phyloP scores from a whole-genome alignment of 2,329 filamentous ascomycete genomes.

The Neopestalotiopsis clavispora region DNA sequence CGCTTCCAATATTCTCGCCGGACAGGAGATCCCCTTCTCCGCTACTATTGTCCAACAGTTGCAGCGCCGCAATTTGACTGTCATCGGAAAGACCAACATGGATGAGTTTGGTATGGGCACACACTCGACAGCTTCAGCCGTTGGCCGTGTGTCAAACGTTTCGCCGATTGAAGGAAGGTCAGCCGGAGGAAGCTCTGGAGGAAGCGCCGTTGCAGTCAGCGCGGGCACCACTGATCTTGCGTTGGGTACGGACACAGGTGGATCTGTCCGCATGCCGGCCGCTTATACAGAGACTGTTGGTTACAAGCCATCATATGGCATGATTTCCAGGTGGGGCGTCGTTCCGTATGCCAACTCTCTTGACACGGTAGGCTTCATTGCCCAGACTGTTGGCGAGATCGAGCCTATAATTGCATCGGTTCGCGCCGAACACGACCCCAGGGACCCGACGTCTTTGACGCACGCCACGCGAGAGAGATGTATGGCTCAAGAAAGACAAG shows the following conservation, averaged over 20 bases:
- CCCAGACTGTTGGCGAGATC: slow-evolving; percentile 56
- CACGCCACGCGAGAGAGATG: slow-evolving; percentile 57
- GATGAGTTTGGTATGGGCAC: slow-evolving; percentile 98
- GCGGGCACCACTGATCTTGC: slow-evolving; percentile 64
- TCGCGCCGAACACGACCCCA: slow-evolving; percentile 62
- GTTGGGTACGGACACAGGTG: slow-evolving; percentile 91
- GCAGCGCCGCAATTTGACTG: slow-evolving; percentile 61
- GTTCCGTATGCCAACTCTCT: slow-evolving; percentile 92
- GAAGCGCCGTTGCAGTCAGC: slow-evolving; percentile 85
- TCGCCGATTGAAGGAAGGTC: slow-evolving; percentile 51
- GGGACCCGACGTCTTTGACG: slow-evolving; percentile 77
- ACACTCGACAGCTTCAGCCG: slow-evolving; percentile 71
- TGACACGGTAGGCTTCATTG: slow-evolving; percentile 85
- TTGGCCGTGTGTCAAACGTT: slow-evolving; percentile 66
- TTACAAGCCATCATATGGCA: slow-evolving; percentile 91
- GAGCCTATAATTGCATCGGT: slow-evolving; percentile 53
- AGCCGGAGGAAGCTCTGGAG: slow-evolving; percentile 89
- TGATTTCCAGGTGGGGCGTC: slow-evolving; percentile 84
- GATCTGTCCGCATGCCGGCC: slow-evolving; percentile 84
- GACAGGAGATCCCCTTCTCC: slow-evolving; percentile 77
- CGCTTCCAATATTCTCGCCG: slow-evolving; percentile 75
- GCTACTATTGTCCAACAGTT: slow-evolving; percentile 80
- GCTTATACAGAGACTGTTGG: slow-evolving; percentile 84
- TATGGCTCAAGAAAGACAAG: slow-evolving; percentile 30
- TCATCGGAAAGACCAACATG: slow-evolving; percentile 86